Base-by-base conservation (phyloP, 306 rosid genomes). In the Urtica urens region DNA sequence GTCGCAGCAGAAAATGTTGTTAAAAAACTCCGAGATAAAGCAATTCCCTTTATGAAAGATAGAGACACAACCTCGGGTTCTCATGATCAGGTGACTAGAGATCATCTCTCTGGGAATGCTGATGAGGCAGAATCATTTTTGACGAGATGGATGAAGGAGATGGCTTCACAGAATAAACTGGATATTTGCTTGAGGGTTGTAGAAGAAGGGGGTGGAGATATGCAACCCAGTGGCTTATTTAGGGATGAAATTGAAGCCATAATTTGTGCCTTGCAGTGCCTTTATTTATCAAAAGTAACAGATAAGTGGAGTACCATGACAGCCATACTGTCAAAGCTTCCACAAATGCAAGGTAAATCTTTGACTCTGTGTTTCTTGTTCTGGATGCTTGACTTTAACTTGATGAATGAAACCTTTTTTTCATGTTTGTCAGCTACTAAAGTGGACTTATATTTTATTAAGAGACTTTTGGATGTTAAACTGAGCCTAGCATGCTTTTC, bases 221-320 rank as follows among this genome's bases (percentile, higher is more conserved):
- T 69, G 60, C 78, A 73, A 57, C 65, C 60, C 46, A 73, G 60
- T 38, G 61, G 37, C 45, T 67, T 75, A 51, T 90, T 90, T 67
- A 74, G 55, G 59, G 79, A 72, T 69, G 94, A 75, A 59, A 71
- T 48, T 53, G 94, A 90, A 73, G 99, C 78, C 38, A 66, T 73
- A 66, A 90, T 75, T 72, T 85, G 92, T 77, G 87, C 94, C 33
- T 60, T 90, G 76, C 87, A 81, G 70, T 90, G 99, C 72, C 73
- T 85, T 60, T 90, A 90, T 78, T 63, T 79, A 75, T 81, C 75
- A 65, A 70, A 84, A 31, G 78, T 63, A 49, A 79, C 93, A 31
- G 96, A 90, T 79, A 79, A 67, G 76, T 90, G 99, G 99, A 79
- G 70, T 66, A 77, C 73, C 59, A 79, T 90, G 99, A 65, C 93